phyloP scores from a whole-genome alignment of 116 monocot species.

The Trichopus zeylanicus region DNA sequence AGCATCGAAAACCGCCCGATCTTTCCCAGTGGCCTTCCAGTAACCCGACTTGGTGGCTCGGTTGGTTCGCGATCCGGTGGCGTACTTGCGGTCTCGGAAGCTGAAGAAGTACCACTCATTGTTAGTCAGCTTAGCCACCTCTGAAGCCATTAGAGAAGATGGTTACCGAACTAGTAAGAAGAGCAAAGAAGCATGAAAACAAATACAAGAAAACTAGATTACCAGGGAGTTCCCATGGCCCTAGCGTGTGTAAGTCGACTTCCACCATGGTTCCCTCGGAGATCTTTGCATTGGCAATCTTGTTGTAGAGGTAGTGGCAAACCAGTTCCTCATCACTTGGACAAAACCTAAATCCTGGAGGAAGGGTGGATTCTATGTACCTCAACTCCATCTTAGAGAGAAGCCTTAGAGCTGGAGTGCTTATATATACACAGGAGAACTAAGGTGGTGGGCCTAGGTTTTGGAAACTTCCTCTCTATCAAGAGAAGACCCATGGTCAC shows the following conservation, averaged over 20 bases:
- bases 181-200: neutral
- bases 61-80: slow-evolving; percentile 53
- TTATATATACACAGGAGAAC: too few species aligned
- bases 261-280: slow-evolving; percentile 50
- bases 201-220: neutral
- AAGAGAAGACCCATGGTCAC: too few species aligned
- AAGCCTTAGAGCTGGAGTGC: neutral
- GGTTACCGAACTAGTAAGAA: neutral
- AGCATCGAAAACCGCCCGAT: slow-evolving; percentile 27
- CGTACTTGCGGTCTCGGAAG: slow-evolving; percentile 67
- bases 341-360: slow-evolving; percentile 55
- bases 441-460: too few species aligned
- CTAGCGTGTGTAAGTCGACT: slow-evolving; percentile 44
- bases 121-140: slow-evolving; percentile 43
- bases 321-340: slow-evolving; percentile 61
- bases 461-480: too few species aligned
- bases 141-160: slow-evolving; percentile 15
- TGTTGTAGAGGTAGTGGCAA: slow-evolving; percentile 52
- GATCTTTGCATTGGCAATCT: slow-evolving; percentile 28
- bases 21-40: slow-evolving; percentile 69
- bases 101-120: slow-evolving; percentile 80
- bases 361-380: slow-evolving; percentile 46
- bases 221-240: slow-evolving; percentile 67
- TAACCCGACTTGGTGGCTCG: slow-evolving; percentile 61
- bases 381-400: slow-evolving; percentile 25